Evolutionary conservation across 2,329 filamentous ascomycete species (phyloP), one percentile per base, ranked within the genome.

Genomic region (Ilyonectria sp.): DNA sequence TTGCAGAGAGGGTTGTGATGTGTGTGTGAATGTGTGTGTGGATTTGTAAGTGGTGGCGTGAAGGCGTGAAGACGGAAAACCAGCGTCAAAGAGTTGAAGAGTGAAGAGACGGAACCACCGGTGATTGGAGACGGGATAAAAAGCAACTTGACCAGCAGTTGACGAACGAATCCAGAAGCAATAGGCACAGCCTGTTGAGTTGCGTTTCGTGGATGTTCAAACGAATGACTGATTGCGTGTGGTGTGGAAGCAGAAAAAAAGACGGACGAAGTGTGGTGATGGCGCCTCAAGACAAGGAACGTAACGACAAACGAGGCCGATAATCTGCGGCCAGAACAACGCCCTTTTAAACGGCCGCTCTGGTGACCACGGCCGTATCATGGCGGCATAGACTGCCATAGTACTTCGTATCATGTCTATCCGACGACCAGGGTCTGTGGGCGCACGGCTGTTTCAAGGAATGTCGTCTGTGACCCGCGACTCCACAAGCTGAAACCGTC

Each of bases 131-230:
- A 15, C n/a, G 50, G 33, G 31, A 6, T 53, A 53, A 56, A 33
- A 55, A 64, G 33, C 71, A 73, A 75, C 73, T 70, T 75, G 69
- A 68, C 73, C 73, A 73, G 73, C 66, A 75, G 71, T 71, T 62
- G 71, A 52, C 54, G 50, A 62, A n/a, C 26, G 52, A 65, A 31
- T 47, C 61, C 54, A 61, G 46, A 60, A 60, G 47, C 60, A 15
- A 69, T 61, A 75, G 73, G 73, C 73, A 68, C 73, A 75, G 73
- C 73, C 73, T 72, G 35, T 67, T 43, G 53, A 23, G 58, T 50
- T 64, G 61, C 63, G 54, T 37, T 54, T 67, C 60, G 19, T 52
- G 43, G 54, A n/a, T 56, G 37, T 58, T 55, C 54, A 62, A 69
- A 60, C 58, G 60, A 63, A 65, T 65, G 69, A 66, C 67, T 68